Conservation (phyloP, 2,329 filamentous ascomycete genomes). For the Nemania sp. region DNA sequence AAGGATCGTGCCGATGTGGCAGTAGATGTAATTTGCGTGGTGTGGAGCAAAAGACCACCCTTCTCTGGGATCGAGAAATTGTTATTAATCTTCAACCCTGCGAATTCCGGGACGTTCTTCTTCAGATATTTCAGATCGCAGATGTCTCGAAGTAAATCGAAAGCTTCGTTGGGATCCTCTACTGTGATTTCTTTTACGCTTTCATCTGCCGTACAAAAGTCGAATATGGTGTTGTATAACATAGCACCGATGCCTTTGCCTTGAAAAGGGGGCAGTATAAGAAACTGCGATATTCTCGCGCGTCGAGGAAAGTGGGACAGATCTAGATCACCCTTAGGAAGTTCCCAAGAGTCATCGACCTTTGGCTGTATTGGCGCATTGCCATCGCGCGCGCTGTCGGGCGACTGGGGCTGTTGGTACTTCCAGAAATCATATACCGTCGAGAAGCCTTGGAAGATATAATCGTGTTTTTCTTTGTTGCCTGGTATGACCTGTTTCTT, state of each 20-base stretch:
- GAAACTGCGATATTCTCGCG: conserved; percentile 87
- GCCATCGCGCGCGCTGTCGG: conserved; percentile 41
- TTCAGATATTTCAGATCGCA: conserved; percentile 71
- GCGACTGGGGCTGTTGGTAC: conserved; percentile 54
- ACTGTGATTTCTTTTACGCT: conserved; percentile 84
- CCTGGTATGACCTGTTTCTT: conserved; percentile 57
- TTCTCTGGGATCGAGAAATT: conserved; percentile 52
- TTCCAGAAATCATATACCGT: conserved; percentile 88
- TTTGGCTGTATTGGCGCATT: conserved; percentile 30
- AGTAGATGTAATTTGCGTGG: conserved; percentile 37
- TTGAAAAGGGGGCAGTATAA: conserved; percentile 88
- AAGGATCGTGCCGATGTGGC: conserved; percentile 15
- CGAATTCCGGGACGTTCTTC: conserved; percentile 58
- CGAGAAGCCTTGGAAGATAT: conserved; percentile 84
- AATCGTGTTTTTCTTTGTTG: conserved; percentile 57
- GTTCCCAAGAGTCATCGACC: conserved; percentile 45
- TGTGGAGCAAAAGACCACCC: conserved; percentile 41
- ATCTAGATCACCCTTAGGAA: conserved; percentile 47
- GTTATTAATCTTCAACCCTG: conserved; percentile 58
- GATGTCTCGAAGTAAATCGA: conserved; percentile 77
- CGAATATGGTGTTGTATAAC: conserved; percentile 81
- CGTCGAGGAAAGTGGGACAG: conserved; percentile 71
- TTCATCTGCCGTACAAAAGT: conserved; percentile 65
- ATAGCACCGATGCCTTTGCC: conserved; percentile 75
- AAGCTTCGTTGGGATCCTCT: conserved; percentile 88